Base-by-base conservation (phyloP, 2,329 filamentous ascomycete species). In the Nigrospora sphaerica region DNA sequence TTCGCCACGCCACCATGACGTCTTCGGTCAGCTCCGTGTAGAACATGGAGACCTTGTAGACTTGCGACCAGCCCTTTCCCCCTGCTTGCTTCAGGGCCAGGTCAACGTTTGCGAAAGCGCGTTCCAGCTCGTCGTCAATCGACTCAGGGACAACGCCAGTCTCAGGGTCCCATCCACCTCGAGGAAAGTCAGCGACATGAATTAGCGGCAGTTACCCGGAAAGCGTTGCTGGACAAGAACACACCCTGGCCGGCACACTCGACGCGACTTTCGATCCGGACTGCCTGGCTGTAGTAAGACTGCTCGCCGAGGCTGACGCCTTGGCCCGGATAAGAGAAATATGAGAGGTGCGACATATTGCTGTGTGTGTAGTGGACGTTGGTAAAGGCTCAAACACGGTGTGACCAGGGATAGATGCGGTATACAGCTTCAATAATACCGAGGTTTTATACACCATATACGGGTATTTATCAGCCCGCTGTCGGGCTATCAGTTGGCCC, bases 21-120 rank as follows among this genome's bases (percentile, higher is more conserved):
- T 70, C 65, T 14, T 69, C 54, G n/a, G 67, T 66, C 3, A 73
- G 58, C 1, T 58, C 64, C 1, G 68, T 57, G 44, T 75, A 69
- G 48, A 73, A 77, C 1, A 67, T 68, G 23, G 66, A 69, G 18
- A 77, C 64, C 0, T 64, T 62, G 57, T 60, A 77, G 0, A 82
- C 78, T 48, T 81, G 74, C n/a, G 58, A 57, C 74, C 74, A 79
- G 3, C 75, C 77, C 49, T 74, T 71, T 1, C 74, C 75, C 2
- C 80, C 79, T 0, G 76, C 77, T 12, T 71, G 53, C 35, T 66
- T 70, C 6, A 83, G 58, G 28, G 59, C 64, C 9, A 67, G 57
- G 1, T 83, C 75, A 10, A 81, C 73, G 45, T 82, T 83, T 9
- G 56, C 59, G 52, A 83, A 83, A 0, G 77, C 75, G 46, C 70